A percentile compares a stretch with the other conserved stretches of the same genome.
phyloP scores from a whole-genome alignment of 352 stramenopile species.

The Pythium coloratum region DNA sequence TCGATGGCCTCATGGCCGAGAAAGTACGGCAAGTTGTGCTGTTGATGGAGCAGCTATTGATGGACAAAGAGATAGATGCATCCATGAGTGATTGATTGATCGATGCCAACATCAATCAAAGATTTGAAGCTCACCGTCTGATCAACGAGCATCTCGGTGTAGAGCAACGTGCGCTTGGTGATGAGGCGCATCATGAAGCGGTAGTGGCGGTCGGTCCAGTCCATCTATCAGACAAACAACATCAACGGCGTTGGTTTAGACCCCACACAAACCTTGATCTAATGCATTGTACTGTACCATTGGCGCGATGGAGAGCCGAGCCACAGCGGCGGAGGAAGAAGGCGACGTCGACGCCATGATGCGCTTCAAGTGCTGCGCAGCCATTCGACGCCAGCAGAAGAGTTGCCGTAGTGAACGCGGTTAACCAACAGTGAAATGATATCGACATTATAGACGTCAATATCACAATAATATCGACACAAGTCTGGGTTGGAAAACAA shows the following conservation, averaged over 20 bases:
- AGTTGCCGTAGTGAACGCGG: constrained; percentile 7
- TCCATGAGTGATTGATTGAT: not conserved
- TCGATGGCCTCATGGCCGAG: constrained; percentile 83
- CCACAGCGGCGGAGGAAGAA: constrained; percentile 25
- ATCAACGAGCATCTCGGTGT: constrained; percentile 99
- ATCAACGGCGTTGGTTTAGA: not conserved
- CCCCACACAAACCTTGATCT: not conserved
- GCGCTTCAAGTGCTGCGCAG: constrained; percentile 18
- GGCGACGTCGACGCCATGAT: constrained; percentile 19
- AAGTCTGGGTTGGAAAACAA: not conserved
- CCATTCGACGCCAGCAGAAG: constrained; percentile 18
- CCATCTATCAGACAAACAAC: constrained; percentile 82
- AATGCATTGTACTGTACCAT: constrained; percentile 40
- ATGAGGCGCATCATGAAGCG: constrained; percentile 94
- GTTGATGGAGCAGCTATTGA: constrained; percentile 73
- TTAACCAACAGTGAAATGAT: constrained; percentile 6
- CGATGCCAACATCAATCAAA: not conserved
- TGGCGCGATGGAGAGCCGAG: constrained; percentile 65
- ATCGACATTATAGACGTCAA: constrained; percentile 18
- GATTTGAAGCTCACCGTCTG: constrained; percentile 80
- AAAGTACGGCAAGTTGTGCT: constrained; percentile 88
- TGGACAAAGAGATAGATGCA: not conserved
- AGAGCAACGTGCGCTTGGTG: constrained; percentile 92
- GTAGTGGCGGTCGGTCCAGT: constrained; percentile 97
- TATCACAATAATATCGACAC: constrained; percentile 19